These are phyloP conservation scores for Dictyostelium purpureum DNA, from an alignment of 78 protist genomes.

Conservation along the genomic window DNA sequence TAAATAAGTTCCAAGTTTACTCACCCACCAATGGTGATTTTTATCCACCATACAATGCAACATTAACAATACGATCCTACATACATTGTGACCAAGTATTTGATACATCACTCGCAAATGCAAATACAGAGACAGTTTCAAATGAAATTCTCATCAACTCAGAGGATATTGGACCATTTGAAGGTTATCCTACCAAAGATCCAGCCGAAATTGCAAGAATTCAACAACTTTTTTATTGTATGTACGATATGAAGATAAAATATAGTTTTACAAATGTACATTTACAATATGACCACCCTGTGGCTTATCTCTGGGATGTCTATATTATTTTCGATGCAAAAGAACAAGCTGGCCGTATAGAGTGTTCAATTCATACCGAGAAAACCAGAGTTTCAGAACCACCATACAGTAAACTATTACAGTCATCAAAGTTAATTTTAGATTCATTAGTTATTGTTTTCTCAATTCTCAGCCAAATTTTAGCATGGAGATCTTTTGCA, in stretches of 20 bases:
- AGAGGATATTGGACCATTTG: conserved; percentile 57
- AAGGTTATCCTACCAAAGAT: not conserved
- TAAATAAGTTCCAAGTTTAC: conserved; percentile 23
- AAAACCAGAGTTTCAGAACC: conserved; percentile 45
- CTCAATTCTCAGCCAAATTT: conserved; percentile 43
- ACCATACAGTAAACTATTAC: conserved; percentile 52
- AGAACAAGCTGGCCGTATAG: conserved; percentile 53
- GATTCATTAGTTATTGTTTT: conserved; percentile 42
- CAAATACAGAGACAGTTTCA: conserved; percentile 10
- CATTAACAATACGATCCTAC: conserved; percentile 10
- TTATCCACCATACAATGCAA: conserved; percentile 54
- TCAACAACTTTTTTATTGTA: conserved; percentile 62
- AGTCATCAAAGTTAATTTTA: conserved; percentile 60
- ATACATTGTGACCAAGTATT: conserved; percentile 69
- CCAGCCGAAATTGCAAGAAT: not conserved
- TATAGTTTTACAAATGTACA: conserved; percentile 51
- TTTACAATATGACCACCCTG: conserved; percentile 66
- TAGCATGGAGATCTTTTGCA: conserved; percentile 71
- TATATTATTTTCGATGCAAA: conserved; percentile 12
- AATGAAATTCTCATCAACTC: not conserved
- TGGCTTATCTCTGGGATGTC: conserved; percentile 50
- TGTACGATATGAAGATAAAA: conserved; percentile 20
- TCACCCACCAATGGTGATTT: conserved; percentile 22
- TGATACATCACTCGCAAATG: conserved; percentile 24
- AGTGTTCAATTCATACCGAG: not conserved